Evolutionary conservation across 2,329 filamentous ascomycete species (phyloP).

Genomic region (Xylariaceae sp.): DNA sequence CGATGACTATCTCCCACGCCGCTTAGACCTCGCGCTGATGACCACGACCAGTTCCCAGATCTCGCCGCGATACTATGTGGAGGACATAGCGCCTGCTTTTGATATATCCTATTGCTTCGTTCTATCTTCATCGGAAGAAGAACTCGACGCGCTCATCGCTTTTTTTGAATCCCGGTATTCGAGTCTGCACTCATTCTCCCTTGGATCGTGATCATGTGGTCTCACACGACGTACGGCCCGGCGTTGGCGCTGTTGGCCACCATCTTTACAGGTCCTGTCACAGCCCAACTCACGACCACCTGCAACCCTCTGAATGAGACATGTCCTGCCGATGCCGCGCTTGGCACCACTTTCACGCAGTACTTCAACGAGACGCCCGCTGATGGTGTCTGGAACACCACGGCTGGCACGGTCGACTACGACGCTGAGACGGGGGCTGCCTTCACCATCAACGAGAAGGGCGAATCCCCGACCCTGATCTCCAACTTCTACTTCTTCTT

Average conservation of each 20-base stretch:
- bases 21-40: background rate
- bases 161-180: too few relatives aligned
- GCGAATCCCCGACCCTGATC: conserved; percentile 74
- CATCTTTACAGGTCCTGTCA: conserved; percentile 39
- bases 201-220: background rate
- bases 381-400: conserved; percentile 62
- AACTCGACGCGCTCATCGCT: too few relatives aligned
- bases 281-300: conserved; percentile 70
- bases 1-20: too few relatives aligned
- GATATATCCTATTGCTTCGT: too few relatives aligned
- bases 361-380: conserved; percentile 60
- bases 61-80: too few relatives aligned
- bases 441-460: conserved; percentile 66
- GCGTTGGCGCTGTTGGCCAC: conserved; percentile 36
- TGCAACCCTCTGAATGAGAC: conserved; percentile 73
- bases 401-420: conserved; percentile 61
- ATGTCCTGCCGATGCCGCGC: conserved; percentile 68
- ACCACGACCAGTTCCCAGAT: too few relatives aligned
- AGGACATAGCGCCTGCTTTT: too few relatives aligned
- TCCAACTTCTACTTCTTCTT: conserved; percentile 85
- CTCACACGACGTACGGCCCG: conserved; percentile 17
- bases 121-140: too few relatives aligned
- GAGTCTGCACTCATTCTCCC: too few relatives aligned
- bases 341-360: conserved; percentile 60
- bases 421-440: conserved; percentile 58